phyloP scores from a whole-genome alignment of 2,329 filamentous ascomycete species.

The Microcyclosporella mali region DNA sequence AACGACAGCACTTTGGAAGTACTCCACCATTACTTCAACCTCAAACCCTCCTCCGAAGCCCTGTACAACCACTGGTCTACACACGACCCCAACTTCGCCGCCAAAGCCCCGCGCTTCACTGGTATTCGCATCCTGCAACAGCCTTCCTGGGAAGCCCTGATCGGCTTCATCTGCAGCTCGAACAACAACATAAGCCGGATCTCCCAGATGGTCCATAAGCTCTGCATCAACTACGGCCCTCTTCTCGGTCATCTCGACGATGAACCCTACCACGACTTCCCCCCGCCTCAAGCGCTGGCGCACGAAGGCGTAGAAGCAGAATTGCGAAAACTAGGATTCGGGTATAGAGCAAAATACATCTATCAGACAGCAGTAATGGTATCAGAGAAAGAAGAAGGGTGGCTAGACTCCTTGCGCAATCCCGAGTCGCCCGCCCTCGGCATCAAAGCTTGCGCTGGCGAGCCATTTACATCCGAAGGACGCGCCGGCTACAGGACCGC shows the following conservation, averaged over 20 bases:
- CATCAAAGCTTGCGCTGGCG: slow-evolving; percentile 35
- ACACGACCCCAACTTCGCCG: slow-evolving; percentile 80
- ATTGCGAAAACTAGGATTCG: slow-evolving; percentile 79
- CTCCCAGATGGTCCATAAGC: slow-evolving; percentile 90
- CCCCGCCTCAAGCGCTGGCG: slow-evolving; percentile 65
- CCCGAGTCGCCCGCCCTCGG: slow-evolving; percentile 62
- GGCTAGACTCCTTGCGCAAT: slow-evolving; percentile 74
- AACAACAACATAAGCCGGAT: slow-evolving; percentile 98
- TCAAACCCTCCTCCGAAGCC: slow-evolving; percentile 65
- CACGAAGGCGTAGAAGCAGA: slow-evolving; percentile 69
- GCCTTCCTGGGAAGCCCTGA: slow-evolving; percentile 89
- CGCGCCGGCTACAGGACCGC: slow-evolving; percentile 68
- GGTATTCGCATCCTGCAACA: slow-evolving; percentile 90
- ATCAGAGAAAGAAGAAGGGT: slow-evolving; percentile 58
- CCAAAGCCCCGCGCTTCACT: slow-evolving; percentile 77
- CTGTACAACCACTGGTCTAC: slow-evolving; percentile 85
- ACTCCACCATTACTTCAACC: slow-evolving; percentile 78
- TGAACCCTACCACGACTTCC: slow-evolving; percentile 76
- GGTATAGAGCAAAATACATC: slow-evolving; percentile 90
- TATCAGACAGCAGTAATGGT: slow-evolving; percentile 76
- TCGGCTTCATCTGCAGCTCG: slow-evolving; percentile 96
- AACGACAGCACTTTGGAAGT: slow-evolving; percentile 67
- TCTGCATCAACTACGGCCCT: slow-evolving; percentile 79
- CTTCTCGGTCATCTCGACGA: slow-evolving; percentile 62
- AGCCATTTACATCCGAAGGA: slow-evolving; percentile 43